Evolutionary conservation across 495 filamentous ascomycete genomes (phyloP), one percentile per base, ranked within the genome.

Genomic region (Trichoderma erinaceum): DNA sequence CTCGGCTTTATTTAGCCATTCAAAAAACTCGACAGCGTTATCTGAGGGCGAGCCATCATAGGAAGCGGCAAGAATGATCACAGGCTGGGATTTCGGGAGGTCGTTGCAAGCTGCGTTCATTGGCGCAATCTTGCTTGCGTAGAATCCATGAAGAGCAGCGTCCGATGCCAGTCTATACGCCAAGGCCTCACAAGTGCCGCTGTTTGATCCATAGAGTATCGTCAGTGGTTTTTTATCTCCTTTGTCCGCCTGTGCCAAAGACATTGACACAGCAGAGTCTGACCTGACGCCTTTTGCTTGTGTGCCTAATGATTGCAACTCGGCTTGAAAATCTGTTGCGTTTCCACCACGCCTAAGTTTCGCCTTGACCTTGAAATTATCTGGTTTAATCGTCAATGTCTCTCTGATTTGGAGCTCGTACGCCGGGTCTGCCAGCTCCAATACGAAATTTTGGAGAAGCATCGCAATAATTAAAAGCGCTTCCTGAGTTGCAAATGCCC

Each of bases 341-440:
- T 85, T 81, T 10, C 87, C 73, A 0, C 83, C 80, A 41, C 84
- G 74, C n/a, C 88, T 78, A 3, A 88, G 76, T 16, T 76, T 82
- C 0, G 88, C 88, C 29, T 78, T 81, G 73, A 92, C 87, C n/a
- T 77, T 81, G 71, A 89, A 86, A 35, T 84, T 85, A 65, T 85
- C 83, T 0, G 89, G 89, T 73, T 91, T 92, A 70, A 90, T 82
- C 0, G 88, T 90, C n/a, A 90, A 75, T 0, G 87, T 87, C 72
- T 87, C 81, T 69, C 82, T 82, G 68, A 89, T 76, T 29, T 85
- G 79, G 52, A 92, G 75, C 65, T 86, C 76, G 61, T 91, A 91
- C 27, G 72, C 72, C 16, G 82, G 78, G 68, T 87, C 84, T 27
- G 80, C 80, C 21, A 83, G 68, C 5, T 71, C 71, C 68, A 87